Percentiles rank a stretch among this genome's conserved stretches.
These are phyloP conservation scores for Sequoiadendron giganteum DNA, from an alignment of 75 land plant genomes.

Conservation along the genomic window DNA sequence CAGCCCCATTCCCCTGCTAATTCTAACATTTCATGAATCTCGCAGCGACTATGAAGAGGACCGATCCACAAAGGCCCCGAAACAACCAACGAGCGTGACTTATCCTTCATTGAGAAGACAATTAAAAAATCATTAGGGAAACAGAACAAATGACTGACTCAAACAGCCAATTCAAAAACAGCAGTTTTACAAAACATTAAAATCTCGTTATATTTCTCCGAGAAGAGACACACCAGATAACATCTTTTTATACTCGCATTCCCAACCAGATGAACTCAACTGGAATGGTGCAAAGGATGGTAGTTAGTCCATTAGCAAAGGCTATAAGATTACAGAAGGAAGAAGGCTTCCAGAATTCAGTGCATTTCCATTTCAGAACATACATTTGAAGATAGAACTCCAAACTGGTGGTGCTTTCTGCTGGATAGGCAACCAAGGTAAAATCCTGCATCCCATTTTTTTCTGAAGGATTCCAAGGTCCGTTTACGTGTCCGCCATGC, in stretches of 20 bases:
- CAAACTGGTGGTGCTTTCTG: background rate
- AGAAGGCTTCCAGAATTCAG: background rate
- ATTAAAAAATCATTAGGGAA: background rate
- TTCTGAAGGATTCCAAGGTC: background rate
- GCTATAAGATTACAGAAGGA: background rate
- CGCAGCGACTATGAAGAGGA: conserved; percentile 66
- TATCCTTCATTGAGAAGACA: conserved; percentile 16
- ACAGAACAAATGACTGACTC: background rate
- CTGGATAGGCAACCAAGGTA: background rate
- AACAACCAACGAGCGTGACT: conserved; percentile 57
- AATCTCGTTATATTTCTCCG: background rate
- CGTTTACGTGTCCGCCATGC: background rate
- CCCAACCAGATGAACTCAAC: background rate
- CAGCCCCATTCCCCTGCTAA: conserved; percentile 82
- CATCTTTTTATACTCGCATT: background rate
- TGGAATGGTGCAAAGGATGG: background rate
- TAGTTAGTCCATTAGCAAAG: background rate
- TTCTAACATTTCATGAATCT: conserved; percentile 54
- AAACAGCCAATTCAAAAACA: background rate
- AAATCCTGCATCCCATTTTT: background rate
- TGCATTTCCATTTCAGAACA: background rate
- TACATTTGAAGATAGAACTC: background rate
- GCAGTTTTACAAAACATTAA: background rate
- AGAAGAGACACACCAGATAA: background rate
- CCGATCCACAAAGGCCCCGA: conserved; percentile 99